Evolutionary conservation across 768 basidiomycete genomes (phyloP), one percentile per base, ranked within the genome.

Genomic region (Panellus pusillus): DNA sequence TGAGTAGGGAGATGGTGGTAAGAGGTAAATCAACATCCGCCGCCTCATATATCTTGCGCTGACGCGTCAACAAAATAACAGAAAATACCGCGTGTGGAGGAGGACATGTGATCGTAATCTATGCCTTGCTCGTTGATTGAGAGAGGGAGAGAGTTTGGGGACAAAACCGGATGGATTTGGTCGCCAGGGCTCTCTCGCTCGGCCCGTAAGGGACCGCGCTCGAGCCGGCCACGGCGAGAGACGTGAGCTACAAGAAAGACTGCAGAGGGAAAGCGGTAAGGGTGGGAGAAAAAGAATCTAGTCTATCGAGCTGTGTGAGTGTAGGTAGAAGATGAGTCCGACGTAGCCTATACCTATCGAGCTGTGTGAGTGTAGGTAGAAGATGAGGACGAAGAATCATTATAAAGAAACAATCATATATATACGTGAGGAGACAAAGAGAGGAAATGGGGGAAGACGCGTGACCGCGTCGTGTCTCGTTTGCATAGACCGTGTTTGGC

Each of bases 401-500:
- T n/a, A 39, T 8, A 15, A 45, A 18, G 29, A 35, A 45, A 27
- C n/a, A n/a, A n/a, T n/a, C n/a, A n/a, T n/a, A n/a, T 28, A 27
- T 32, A 45, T 45, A 35, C 32, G 31, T 45, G 18, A 6, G 9
- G 14, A n/a, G 44, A 35, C 44, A 45, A 35, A 45, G 44, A 45
- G 32, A 35, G 28, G n/a, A n/a, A 35, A 7, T 18, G 17, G 44
- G 44, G 31, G 44, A 45, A 19, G 15, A 35, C 18, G 18, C 9
- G 38, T 18, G 9, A 39, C 38, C 7, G 38, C 7, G n/a, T 39
- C 9, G 38, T 6, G 38, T 18, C 45, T 47, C 45, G 44, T 18
- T n/a, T 46, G 46, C 46, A 47, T 47, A 47, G 46, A 47, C 46
- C 46, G 44, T 46, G 29, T 46, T 46, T 47, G 36, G 13, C 46